Conservation (phyloP, 2,329 filamentous ascomycete genomes). For the Alternaria arborescens region DNA sequence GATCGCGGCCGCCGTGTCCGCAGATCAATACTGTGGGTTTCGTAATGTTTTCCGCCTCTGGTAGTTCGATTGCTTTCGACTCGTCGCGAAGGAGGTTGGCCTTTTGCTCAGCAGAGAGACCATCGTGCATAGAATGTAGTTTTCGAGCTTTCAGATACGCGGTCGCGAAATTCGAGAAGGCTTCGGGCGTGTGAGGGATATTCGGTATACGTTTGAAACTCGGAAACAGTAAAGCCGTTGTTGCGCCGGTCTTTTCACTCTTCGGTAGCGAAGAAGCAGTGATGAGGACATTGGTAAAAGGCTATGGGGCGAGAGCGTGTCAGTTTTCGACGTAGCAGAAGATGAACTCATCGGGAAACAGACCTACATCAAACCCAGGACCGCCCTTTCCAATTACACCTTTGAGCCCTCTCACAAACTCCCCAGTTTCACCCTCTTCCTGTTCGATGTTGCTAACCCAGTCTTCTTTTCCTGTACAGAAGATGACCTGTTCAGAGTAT, state of each 20-base stretch:
- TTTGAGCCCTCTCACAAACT: conserved; percentile 75
- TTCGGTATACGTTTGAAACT: conserved; percentile 81
- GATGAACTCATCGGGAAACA: conserved; percentile 21
- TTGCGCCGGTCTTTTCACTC: conserved; percentile 49
- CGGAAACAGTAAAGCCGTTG: conserved; percentile 73
- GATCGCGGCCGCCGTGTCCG: conserved; percentile 83
- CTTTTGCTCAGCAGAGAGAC: conserved; percentile 63
- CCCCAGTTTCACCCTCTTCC: conserved; percentile 64
- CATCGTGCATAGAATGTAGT: conserved; percentile 68
- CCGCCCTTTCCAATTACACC: conserved; percentile 55
- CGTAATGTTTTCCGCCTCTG: conserved; percentile 60
- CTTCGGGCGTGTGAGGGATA: conserved; percentile 69
- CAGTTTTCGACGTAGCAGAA: neutral
- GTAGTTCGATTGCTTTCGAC: conserved; percentile 57
- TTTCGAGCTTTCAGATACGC: conserved; percentile 71
- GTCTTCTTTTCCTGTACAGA: conserved; percentile 81
- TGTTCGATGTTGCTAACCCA: conserved; percentile 89
- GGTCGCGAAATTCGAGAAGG: conserved; percentile 65
- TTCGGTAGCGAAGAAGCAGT: conserved; percentile 74
- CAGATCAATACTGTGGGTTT: conserved; percentile 75
- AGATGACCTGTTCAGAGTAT: conserved; percentile 82
- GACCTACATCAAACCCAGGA: conserved; percentile 57
- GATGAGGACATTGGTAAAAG: conserved; percentile 81
- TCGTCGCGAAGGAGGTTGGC: conserved; percentile 57
- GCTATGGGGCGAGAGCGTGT: conserved; percentile 60